A percentile compares a stretch with the other conserved stretches of the same genome.
Conservation (phyloP, 345 rosid genomes). For the Eucalyptus cloeziana region DNA sequence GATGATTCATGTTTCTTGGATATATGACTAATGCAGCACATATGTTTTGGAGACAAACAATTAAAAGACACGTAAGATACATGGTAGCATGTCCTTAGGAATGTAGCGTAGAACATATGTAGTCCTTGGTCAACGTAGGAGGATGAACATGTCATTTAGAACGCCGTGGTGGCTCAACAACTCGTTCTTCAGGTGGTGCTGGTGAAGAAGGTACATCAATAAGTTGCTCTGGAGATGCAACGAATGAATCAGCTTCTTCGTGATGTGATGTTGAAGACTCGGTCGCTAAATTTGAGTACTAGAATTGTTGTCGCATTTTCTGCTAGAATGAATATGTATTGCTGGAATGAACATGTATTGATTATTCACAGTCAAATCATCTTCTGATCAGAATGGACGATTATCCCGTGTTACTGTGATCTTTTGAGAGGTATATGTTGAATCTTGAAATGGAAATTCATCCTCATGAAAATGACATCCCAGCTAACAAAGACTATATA, state of each 20-base stretch:
- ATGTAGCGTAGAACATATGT: no score
- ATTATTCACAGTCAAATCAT: not conserved
- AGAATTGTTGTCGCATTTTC: rapidly evolving
- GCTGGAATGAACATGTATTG: not conserved
- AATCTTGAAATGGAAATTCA: not conserved
- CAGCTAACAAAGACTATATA: not conserved
- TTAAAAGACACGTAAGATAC: no score
- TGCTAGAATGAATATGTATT: no score
- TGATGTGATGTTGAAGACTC: not conserved
- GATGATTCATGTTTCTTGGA: no score
- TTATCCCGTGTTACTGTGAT: no score
- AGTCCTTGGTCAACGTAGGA: no score
- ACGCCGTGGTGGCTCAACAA: no score
- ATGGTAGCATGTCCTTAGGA: no score
- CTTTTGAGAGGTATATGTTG: not conserved
- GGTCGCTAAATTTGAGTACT: not conserved
- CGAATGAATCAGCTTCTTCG: not conserved
- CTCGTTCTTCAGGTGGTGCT: not conserved
- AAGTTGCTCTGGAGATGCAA: not conserved
- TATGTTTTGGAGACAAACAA: no score
- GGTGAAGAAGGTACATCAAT: not conserved
- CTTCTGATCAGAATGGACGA: not conserved
- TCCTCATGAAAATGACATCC: not conserved
- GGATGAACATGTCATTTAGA: no score
- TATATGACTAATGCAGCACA: no score